Evolutionary conservation across 176 grass and related monocot genomes (phyloP), one percentile per base, ranked within the genome.

Genomic region (Raddia distichophylla): DNA sequence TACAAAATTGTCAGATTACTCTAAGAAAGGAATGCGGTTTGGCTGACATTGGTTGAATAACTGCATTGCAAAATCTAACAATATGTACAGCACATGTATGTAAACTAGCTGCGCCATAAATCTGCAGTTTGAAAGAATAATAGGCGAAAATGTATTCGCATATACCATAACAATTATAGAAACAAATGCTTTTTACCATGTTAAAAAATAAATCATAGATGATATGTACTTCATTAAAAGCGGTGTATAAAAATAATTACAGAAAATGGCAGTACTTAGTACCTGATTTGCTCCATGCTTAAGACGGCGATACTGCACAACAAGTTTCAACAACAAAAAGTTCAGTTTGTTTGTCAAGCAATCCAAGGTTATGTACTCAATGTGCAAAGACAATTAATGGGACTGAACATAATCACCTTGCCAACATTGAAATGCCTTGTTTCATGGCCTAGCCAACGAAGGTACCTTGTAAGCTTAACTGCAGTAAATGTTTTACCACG

Each of bases 351-450:
- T 86, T 78, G 19, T 43, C 52, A 81, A 82, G 45, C 17, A 77
- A 82, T 45, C 76, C 20, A 52, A 84, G 16, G 57, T 67, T 63
- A 84, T 80, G 48, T 77, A 68, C 3, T 84, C 60, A 45, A 18
- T 59, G 60, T 71, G 17, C 19, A 4, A 55, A 50, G 32, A 57
- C 11, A 85, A 83, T 80, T 54, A 82, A 82, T 34, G 18, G 18
- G 60, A 62, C 83, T 88, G 62, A 86, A 67, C 75, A 82, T 76
- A 60, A 67, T 86, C 74, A 99, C 96, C 96, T 99, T 99, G 27
- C 96, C 96, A 86, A 99, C 89, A 56, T 99, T 99, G 84, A 99
- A 99, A 86, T 99, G 93, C 65, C 91, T 95, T 77, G 96, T 99
- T 90, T 99, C 93, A 71, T 99, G 96, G 60, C 96, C 96, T 68